Conservation (phyloP, 306 rosid genomes). For the Ziziphus jujuba region DNA sequence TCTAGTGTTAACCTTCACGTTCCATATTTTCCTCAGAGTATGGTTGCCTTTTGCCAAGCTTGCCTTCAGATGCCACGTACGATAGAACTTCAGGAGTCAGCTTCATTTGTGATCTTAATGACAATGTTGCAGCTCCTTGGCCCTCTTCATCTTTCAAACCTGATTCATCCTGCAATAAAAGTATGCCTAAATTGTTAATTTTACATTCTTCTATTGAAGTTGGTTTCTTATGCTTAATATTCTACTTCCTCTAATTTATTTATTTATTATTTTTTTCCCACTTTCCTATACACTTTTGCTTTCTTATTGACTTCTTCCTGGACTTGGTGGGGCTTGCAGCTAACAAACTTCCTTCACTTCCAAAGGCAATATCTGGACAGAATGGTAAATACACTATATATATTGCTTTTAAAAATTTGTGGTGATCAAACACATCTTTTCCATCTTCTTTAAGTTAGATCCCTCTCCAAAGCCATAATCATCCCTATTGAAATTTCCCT, state of each 20-base stretch:
- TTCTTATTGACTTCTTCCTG: constrained; percentile 7
- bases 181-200: constrained; percentile 33
- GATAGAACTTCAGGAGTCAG: constrained; percentile 55
- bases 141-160: constrained; percentile 39
- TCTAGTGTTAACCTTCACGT: no score
- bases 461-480: not conserved
- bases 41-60: constrained; percentile 70
- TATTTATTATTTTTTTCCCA: not conserved
- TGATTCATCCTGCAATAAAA: constrained; percentile 55
- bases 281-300: not conserved
- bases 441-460: not conserved
- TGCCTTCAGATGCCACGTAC: constrained; percentile 57
- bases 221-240: not conserved
- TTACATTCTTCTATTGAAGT: not conserved
- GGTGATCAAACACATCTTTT: not conserved
- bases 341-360: constrained; percentile 51
- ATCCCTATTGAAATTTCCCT: no score
- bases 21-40: constrained; percentile 41
- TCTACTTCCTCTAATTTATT: not conserved
- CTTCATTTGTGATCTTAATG: constrained; percentile 73
- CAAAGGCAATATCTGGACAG: constrained; percentile 52
- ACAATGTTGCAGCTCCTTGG: constrained; percentile 76
- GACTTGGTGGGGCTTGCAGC: constrained; percentile 35
- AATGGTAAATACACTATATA: constrained; percentile 34
- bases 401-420: not conserved